Conservation (phyloP, 257 asterid genomes). For the Anisodus tanguticus region DNA sequence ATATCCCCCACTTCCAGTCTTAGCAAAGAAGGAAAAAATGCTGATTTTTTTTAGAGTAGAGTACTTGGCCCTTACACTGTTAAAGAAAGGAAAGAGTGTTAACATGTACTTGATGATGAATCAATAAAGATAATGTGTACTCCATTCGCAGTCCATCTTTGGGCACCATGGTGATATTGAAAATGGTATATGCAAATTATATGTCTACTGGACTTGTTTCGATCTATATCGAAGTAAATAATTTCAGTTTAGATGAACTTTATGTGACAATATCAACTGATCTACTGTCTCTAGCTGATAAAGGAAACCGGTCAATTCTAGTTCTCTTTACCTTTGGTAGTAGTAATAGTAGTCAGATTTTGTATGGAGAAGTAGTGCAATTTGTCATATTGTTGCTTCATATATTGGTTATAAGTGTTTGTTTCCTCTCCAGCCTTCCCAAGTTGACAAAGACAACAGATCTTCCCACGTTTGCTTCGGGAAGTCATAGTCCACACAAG, state of each 20-base stretch:
- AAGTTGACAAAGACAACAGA: constrained; percentile 51
- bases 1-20: not conserved
- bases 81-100: constrained; percentile 6
- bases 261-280: not conserved
- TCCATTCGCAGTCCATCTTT: not conserved
- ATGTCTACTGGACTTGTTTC: not conserved
- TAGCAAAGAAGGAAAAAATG: not conserved
- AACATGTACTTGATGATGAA: not conserved
- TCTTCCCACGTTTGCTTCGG: constrained; percentile 47
- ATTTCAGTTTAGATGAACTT: not conserved
- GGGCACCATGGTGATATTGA: not conserved
- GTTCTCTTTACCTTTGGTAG: not conserved
- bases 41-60: not conserved
- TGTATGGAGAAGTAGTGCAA: not conserved
- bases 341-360: not conserved
- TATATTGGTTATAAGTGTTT: constrained; percentile 12
- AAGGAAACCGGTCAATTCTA: not conserved
- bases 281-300: not conserved
- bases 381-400: not conserved
- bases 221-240: not conserved
- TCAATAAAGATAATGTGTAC: not conserved
- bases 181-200: not conserved
- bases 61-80: not conserved
- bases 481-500: constrained; percentile 38
- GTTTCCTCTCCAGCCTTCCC: constrained; percentile 53